These are phyloP conservation scores for Tolypocladium amazonense DNA, from an alignment of 2,329 filamentous ascomycete genomes.

Conservation along the genomic window DNA sequence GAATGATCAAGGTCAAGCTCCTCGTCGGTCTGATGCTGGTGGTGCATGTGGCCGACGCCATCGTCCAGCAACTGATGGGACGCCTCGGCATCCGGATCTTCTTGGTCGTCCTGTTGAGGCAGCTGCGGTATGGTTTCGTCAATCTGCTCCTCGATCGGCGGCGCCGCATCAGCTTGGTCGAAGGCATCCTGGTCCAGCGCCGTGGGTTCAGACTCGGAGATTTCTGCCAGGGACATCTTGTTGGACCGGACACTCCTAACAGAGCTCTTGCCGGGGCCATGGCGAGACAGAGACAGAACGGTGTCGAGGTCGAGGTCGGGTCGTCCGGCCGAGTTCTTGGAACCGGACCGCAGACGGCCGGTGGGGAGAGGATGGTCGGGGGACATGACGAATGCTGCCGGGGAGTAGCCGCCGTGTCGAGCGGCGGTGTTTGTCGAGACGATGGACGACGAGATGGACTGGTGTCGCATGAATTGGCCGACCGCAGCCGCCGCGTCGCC, in stretches of 20 bases:
- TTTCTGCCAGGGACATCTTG: constrained; percentile 41
- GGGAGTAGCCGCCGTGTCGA: constrained; percentile 59
- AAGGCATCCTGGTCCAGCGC: constrained; percentile 40
- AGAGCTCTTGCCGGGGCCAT: constrained; percentile 45
- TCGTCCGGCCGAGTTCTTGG: constrained; percentile 33
- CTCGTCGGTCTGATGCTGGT: background rate
- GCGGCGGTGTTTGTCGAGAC: constrained; percentile 58
- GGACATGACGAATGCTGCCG: constrained; percentile 56
- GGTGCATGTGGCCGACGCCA: constrained; percentile 3
- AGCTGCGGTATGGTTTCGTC: constrained; percentile 11
- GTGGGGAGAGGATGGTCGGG: constrained; percentile 53
- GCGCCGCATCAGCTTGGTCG: constrained; percentile 39
- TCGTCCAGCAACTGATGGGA: constrained; percentile 23
- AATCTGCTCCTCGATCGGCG: constrained; percentile 26
- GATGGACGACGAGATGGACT: constrained; percentile 49
- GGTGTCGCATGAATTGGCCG: constrained; percentile 27
- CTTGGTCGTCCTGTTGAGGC: constrained; percentile 21
- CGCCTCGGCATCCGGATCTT: constrained; percentile 17
- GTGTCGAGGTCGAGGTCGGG: constrained; percentile 29
- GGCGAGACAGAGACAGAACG: constrained; percentile 35
- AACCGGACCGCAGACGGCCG: constrained; percentile 43
- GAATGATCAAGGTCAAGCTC: background rate
- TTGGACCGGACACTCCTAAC: constrained; percentile 36
- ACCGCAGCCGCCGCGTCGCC: constrained; percentile 1
- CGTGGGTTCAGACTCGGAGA: constrained; percentile 45